phyloP scores from a whole-genome alignment of 805 yeast genomes.

The Myxozyma nipponensis region DNA sequence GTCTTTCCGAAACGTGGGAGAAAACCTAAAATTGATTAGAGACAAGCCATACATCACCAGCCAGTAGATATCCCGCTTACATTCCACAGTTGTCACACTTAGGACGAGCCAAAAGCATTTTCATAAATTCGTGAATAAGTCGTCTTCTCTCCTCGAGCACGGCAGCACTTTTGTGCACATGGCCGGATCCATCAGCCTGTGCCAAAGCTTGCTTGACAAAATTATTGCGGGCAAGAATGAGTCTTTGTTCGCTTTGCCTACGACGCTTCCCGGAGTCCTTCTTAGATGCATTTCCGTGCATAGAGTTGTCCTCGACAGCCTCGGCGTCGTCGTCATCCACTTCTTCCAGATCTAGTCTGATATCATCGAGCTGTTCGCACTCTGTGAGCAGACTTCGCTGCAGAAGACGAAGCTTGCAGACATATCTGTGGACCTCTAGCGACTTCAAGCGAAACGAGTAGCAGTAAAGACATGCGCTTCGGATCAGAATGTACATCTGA shows the following conservation, averaged over 20 bases:
- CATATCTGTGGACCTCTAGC: slow-evolving; percentile 67
- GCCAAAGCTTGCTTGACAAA: slow-evolving; percentile 66
- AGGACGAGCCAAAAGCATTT: slow-evolving; percentile 65
- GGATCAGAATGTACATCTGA: slow-evolving; percentile 78
- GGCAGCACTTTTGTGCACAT: slow-evolving; percentile 69
- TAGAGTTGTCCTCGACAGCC: slow-evolving; percentile 39
- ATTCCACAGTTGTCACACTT: slow-evolving; percentile 95
- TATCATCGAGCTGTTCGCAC: slow-evolving; percentile 64
- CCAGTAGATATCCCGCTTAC: slow-evolving; percentile 35
- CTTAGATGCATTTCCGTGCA: slow-evolving; percentile 28
- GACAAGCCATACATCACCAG: not conserved
- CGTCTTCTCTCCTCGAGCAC: slow-evolving; percentile 82
- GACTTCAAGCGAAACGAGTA: slow-evolving; percentile 72
- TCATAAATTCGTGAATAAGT: slow-evolving; percentile 65
- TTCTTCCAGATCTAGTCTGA: slow-evolving; percentile 41
- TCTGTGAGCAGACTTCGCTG: slow-evolving; percentile 88
- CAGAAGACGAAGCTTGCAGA: slow-evolving; percentile 72
- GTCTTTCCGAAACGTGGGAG: slow-evolving; percentile 92
- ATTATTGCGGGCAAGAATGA: slow-evolving; percentile 57
- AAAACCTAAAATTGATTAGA: slow-evolving; percentile 45
- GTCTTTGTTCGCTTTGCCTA: slow-evolving; percentile 41
- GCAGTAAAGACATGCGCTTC: slow-evolving; percentile 86
- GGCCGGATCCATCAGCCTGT: slow-evolving; percentile 54
- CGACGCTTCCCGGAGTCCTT: slow-evolving; percentile 37
- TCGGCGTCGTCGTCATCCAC: slow-evolving; percentile 49